phyloP scores from a whole-genome alignment of 2,329 filamentous ascomycete species.

The Onygenales sp. region DNA sequence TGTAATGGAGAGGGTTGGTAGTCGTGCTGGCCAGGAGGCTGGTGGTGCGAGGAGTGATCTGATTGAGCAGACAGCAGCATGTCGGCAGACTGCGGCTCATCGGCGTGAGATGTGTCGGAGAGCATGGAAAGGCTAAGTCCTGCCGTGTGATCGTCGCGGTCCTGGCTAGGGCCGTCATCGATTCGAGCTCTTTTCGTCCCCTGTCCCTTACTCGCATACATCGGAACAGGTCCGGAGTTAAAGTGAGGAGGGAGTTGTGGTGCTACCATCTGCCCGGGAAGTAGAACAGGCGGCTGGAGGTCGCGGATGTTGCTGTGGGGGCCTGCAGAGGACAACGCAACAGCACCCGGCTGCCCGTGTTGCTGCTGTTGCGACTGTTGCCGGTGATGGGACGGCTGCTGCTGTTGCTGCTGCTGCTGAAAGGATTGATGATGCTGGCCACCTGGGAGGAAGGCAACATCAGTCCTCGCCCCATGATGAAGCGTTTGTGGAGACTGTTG shows the following conservation, averaged over 20 bases:
- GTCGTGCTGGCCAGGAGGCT: constrained; percentile 19
- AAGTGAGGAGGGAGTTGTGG: constrained; percentile 28
- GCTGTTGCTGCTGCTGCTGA: constrained; percentile 27
- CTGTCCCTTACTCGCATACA: constrained; percentile 17
- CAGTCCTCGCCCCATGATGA: constrained; percentile 25
- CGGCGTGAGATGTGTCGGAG: constrained; percentile 20
- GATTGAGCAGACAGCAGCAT: constrained; percentile 25
- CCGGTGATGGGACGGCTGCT: constrained; percentile 26
- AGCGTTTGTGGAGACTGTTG: constrained; percentile 27
- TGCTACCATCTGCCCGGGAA: constrained; percentile 24
- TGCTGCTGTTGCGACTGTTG: constrained; percentile 20
- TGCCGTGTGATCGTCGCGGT: constrained; percentile 18
- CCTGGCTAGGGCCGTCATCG: constrained; percentile 20
- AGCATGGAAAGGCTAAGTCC: constrained; percentile 25
- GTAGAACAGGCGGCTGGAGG: constrained; percentile 23
- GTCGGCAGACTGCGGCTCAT: constrained; percentile 25
- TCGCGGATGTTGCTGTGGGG: constrained; percentile 22
- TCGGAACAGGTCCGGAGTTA: constrained; percentile 19
- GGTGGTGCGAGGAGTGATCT: constrained; percentile 22
- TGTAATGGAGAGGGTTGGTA: constrained; percentile 33
- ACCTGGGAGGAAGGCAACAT: constrained; percentile 23
- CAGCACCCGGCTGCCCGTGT: constrained; percentile 19
- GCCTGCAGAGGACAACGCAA: constrained; percentile 23
- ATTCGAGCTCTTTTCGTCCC: constrained; percentile 26
- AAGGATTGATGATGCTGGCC: constrained; percentile 23